Evolutionary conservation across 1,284 basidiomycete species (phyloP), one percentile per base, ranked within the genome.

Genomic region (Papiliotrema laurentii): DNA sequence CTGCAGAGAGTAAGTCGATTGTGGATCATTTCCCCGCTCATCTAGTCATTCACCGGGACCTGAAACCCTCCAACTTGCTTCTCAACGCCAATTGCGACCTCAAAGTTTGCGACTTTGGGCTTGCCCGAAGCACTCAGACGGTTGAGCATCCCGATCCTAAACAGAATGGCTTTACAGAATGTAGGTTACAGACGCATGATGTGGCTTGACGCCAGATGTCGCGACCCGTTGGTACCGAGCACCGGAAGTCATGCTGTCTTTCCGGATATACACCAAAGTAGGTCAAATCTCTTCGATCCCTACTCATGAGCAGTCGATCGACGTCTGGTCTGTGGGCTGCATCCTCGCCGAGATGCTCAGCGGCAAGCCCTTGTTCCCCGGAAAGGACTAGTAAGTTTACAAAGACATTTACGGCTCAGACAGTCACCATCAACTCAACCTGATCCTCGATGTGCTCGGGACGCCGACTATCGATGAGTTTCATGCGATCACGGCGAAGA

Each of bases 331-430:
- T 10, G 89, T 97, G 25, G 93, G 93, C 5, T 97, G 93, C 70
- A 96, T 97, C 68, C 80, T 97, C 27, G 94, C 91, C 2, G 93
- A 97, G 77, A 97, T 97, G 92, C 78, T 97, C 5, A 87, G 84
- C 3, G 88, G 91, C 21, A 87, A 91, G 63, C 92, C 93, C 0
- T 79, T 97, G 16, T 97, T 97, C 79, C 94, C 93, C 0, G 93
- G 94, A 14, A 83, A 91, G 19, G 93, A 97, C 75, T 97, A 92
- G 73, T 75, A 19, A 27, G 44, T 46, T 5, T 7, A 24, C 31
- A 14, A 28, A 7, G 33, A 16, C 13, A 43, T 42, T 21, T 28
- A 43, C 48, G 41, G 28, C 22, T 25, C 14, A n/a, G n/a, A 5
- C 45, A 74, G 72, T 71, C 93, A 97, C 73, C 88, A 97, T 64